Base-by-base conservation (phyloP, 768 basidiomycete genomes). In the Collybiopsis luxurians region DNA sequence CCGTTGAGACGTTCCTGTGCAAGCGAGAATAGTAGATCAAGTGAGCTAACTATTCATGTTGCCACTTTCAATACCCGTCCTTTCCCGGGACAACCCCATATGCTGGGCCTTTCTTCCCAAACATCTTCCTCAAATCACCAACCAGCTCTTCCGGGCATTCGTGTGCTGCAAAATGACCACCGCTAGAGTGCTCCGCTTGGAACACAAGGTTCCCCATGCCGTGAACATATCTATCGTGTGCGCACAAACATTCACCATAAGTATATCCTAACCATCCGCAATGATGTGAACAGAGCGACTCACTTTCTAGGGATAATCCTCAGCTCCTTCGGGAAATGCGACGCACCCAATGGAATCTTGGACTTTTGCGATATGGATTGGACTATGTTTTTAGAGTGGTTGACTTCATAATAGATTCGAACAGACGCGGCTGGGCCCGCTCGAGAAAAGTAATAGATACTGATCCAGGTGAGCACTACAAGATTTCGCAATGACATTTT, bases 61-160 rank as follows among this genome's bases (percentile, higher is more conserved):
- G n/a, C n/a, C n/a, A n/a, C 24, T n/a, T 2, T 30, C 40, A 31
- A 56, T 70, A 73, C 7, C 71, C 71, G 15, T 36, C 58, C 30
- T 65, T 65, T 15, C 69, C 71, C 0, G 59, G 49, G 12, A 75
- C 66, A 4, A 74, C 67, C 19, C 66, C 65, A 40, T 61, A 69
- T 13, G 70, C 74, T 11, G 67, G 65, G 0, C 75, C 72, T 15
- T 64, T 67, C 45, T 64, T 71, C 42, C 65, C 68, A 47, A 76
- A 78, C 73, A 77, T 76, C 56, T 60, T 67, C 23, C 70, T 62
- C 27, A 77, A 19, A 55, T 75, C 76, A 6, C 57, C 63, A 2
- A 59, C 74, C n/a, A 77, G 60, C 1, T 55, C 34, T 36, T 53
- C 51, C 11, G 51, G 51, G 9, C 17, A 6, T 38, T 53, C 51